Base-by-base conservation (phyloP, 495 filamentous ascomycete species). In the Aspergillus olivimuriae region DNA sequence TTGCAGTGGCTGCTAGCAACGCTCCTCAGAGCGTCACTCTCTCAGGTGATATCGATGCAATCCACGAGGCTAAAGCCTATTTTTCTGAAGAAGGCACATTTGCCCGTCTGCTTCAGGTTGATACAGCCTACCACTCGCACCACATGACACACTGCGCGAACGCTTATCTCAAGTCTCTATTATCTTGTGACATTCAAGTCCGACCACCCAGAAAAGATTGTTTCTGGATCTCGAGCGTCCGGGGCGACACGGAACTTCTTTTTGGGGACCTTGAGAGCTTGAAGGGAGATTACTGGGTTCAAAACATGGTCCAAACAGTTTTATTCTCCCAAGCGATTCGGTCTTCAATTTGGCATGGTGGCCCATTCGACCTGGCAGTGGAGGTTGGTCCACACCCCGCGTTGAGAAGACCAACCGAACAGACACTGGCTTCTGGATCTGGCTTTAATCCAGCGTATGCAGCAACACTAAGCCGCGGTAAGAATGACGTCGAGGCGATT, bases 281-380 rank as follows among this genome's bases (percentile, higher is more conserved):
- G 39, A 9, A 17, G 9, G 39, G 22, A 30, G 22, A 31, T 23
- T 82, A 82, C 53, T 82, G 78, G 78, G 57, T 32, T 2, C 61
- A 75, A 21, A 81, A 81, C 44, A 72, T 81, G 73, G 54, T 66
- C 7, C 49, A 63, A 8, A 54, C 66, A 2, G 77, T 82, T 2
- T 48, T 72, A 9, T 82, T 82, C 47, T 51, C 52, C 15, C 63
- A 74, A 28, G 78, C 76, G 11, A 28, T 76, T 1, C 41, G 43
- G 7, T 48, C 51, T 7, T 62, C 64, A 2, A n/a, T 74, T 1
- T 46, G 48, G 12, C 41, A 53, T 8, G 20, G 47, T 18, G 39
- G 39, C 1, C 11, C 23, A 1, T n/a, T 41, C 16, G 26, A 41
- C 45, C 47, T 49, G 20, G 59, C 41, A 24, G 48, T 80, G 20